phyloP scores from a whole-genome alignment of 805 yeast genomes.

The Priceomyces medius region DNA sequence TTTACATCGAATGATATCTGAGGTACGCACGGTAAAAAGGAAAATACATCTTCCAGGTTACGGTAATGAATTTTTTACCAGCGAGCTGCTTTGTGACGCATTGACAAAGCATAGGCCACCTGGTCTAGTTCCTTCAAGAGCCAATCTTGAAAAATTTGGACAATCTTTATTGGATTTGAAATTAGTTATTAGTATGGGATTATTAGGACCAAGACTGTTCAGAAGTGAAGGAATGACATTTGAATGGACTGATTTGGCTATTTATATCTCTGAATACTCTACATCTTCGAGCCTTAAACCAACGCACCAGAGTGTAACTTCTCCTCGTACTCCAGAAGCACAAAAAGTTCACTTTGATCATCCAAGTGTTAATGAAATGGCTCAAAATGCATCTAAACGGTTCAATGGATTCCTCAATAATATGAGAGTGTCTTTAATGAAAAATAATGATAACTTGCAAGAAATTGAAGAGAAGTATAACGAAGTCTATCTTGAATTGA shows the following conservation, averaged over 20 bases:
- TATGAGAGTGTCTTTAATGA: conserved; percentile 30
- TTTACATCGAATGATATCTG: conserved; percentile 19
- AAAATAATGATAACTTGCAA: conserved; percentile 25
- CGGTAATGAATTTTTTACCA: conserved; percentile 37
- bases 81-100: conserved; percentile 36
- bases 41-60: conserved; percentile 42
- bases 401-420: conserved; percentile 33
- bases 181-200: conserved; percentile 29
- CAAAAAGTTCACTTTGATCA: not conserved
- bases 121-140: conserved; percentile 35
- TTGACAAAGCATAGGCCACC: conserved; percentile 24
- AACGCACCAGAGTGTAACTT: not conserved
- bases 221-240: conserved; percentile 45
- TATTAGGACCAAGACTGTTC: conserved; percentile 34
- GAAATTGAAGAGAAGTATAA: conserved; percentile 32
- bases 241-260: conserved; percentile 41
- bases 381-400: conserved; percentile 25
- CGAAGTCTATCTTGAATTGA: conserved; percentile 34
- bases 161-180: conserved; percentile 37
- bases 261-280: conserved; percentile 14
- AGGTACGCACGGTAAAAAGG: conserved; percentile 27
- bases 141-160: conserved; percentile 40
- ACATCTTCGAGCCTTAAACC: not conserved
- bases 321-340: not conserved
- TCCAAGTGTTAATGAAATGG: conserved; percentile 20